Conservation (phyloP, 495 filamentous ascomycete genomes). For the Staphylotrichum longicolle region DNA sequence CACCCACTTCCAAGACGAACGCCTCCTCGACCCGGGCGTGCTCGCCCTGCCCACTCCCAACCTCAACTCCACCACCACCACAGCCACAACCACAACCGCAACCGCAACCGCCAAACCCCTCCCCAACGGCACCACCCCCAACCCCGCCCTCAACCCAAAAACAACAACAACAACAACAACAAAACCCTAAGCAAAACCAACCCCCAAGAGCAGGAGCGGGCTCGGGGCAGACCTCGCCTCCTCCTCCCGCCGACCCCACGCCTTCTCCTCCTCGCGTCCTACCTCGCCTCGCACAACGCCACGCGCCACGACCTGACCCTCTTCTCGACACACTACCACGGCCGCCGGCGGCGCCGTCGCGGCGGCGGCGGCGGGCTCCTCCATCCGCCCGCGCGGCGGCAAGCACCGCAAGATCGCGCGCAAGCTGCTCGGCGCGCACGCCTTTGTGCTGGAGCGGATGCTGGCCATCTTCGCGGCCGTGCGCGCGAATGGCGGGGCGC, state of each 20-base stretch:
- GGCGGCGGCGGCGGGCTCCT: constrained; percentile 23
- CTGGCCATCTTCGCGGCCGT: constrained; percentile 84
- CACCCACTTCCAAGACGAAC: constrained; percentile 72
- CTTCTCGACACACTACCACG: constrained; percentile 77
- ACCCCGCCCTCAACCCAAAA: constrained; percentile 14
- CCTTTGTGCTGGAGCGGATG: constrained; percentile 84
- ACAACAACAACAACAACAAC: constrained; percentile 12
- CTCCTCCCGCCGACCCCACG: constrained; percentile 79
- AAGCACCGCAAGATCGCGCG: constrained; percentile 69
- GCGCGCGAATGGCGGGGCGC: constrained; percentile 35
- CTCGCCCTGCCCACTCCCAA: constrained; percentile 41
- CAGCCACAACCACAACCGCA: background rate
- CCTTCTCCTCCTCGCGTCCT: constrained; percentile 79
- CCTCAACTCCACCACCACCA: constrained; percentile 21
- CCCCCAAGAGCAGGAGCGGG: no score
- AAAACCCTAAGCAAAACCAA: background rate
- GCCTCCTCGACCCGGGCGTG: constrained; percentile 66
- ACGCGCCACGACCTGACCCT: constrained; percentile 72
- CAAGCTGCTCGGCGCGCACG: constrained; percentile 68
- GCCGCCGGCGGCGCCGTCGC: constrained; percentile 41
- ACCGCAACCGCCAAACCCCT: background rate
- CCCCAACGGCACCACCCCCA: constrained; percentile 12
- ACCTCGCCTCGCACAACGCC: constrained; percentile 87
- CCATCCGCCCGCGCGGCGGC: constrained; percentile 42
- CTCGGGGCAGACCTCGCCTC: constrained; percentile 37